Base-by-base conservation (phyloP, 164 flowering plant genomes). In the Magnolia kwangsiensis region DNA sequence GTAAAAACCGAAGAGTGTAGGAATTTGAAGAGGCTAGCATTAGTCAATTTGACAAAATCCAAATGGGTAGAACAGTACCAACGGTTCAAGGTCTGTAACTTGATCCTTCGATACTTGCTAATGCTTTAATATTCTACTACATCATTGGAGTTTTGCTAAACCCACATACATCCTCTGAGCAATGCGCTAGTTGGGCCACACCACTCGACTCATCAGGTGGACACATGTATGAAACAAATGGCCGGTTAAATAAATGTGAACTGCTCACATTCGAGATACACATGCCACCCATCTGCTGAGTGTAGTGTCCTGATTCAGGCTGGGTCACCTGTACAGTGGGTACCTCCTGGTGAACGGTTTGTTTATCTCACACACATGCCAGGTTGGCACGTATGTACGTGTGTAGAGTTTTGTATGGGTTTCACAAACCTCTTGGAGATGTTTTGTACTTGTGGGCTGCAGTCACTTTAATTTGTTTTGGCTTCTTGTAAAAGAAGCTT, bases 41-140 rank as follows among this genome's bases (percentile, higher is more conserved):
- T 94, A 51, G 79, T 78, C 72, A 85, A 84, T 84, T 78, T 73
- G 67, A 77, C 86, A 5, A 94, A 90, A 80, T 88, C 91, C 27
- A 85, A 85, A 69, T 96, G 97, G 99, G 90, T 92, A 73, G 95
- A 89, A 78, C 76, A 21, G 76, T 88, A 90, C 81, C 84, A 80
- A 67, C 74, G 37, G 45, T 85, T 90, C 50, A 92, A 96, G 98
- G 99, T 91, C 63, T 51, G n/a, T 11, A 63, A 64, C 45, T 49
- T 37, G 69, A 74, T 74, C 4, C 24, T 51, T 4, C 29, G 19
- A 45, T 50, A 16, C 58, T 63, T 74, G 61, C 29, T 1, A 29
- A 10, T 71, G 14, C n/a, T 20, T 20, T 58, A 59, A 55, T 64
- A 11, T 51, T 20, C 11, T 58, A 29, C 27, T 69, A 16, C 51